phyloP scores from a whole-genome alignment of 345 rosid species.

The Populus nigra region DNA sequence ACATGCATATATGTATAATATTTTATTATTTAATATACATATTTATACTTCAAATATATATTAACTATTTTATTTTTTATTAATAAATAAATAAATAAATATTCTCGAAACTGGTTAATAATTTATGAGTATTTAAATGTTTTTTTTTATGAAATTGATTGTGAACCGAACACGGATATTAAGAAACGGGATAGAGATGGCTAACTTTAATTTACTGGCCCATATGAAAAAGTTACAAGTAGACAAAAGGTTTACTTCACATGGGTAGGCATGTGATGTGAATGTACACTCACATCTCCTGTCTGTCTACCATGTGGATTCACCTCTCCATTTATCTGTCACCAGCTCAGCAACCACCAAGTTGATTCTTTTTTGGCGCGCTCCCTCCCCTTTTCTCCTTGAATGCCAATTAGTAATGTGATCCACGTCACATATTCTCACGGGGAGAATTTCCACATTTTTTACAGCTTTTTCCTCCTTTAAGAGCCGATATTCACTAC shows the following conservation, averaged over 20 bases:
- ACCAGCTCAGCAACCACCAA: slow-evolving; percentile 61
- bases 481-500: not conserved
- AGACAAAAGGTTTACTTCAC: slow-evolving; percentile 45
- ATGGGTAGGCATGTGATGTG: slow-evolving; percentile 50
- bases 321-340: slow-evolving; percentile 52
- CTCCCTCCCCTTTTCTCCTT: not conserved
- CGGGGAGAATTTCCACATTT: not conserved
- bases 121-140: too few relatives aligned
- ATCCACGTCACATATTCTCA: not conserved
- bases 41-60: too few relatives aligned
- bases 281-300: slow-evolving; percentile 40
- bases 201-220: slow-evolving; percentile 14
- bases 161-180: too few relatives aligned
- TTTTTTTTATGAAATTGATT: too few relatives aligned
- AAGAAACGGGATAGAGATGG: not conserved
- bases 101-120: too few relatives aligned
- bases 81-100: too few relatives aligned
- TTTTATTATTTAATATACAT: too few relatives aligned
- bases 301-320: slow-evolving; percentile 64
- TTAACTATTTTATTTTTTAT: too few relatives aligned
- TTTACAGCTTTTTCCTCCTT: not conserved
- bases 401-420: not conserved
- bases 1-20: too few relatives aligned
- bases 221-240: slow-evolving; percentile 19
- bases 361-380: slow-evolving; percentile 3